phyloP scores from a whole-genome alignment of 164 flowering plant genomes.

The Malania oleifera region DNA sequence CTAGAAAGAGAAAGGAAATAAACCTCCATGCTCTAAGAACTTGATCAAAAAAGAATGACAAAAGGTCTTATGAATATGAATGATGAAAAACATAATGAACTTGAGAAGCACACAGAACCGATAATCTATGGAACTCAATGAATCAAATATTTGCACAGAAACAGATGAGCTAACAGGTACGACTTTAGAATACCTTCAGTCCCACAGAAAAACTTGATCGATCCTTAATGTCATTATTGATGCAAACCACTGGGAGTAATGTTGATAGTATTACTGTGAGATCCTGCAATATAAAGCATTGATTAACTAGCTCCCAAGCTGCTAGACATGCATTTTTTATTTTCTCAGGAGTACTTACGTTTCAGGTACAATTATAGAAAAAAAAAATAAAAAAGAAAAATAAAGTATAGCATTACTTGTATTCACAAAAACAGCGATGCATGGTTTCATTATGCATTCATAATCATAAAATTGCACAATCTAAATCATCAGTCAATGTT shows the following conservation, averaged over 20 bases:
- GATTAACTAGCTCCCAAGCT: not conserved
- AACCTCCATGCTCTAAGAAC: too few species aligned
- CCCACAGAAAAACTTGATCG: conserved; percentile 61
- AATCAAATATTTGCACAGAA: not conserved
- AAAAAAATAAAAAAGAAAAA: not conserved
- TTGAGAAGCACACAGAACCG: not conserved
- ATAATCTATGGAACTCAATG: not conserved
- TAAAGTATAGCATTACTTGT: not conserved
- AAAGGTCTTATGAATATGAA: too few species aligned
- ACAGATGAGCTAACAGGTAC: too few species aligned
- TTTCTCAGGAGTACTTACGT: not conserved
- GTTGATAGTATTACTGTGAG: conserved; percentile 66
- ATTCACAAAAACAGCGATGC: too few species aligned
- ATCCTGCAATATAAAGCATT: conserved; percentile 47
- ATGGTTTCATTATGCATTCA: too few species aligned
- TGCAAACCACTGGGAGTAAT: conserved; percentile 77
- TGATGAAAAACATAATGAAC: not conserved
- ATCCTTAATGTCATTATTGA: conserved; percentile 54
- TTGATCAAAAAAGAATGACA: too few species aligned
- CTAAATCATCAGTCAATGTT: too few species aligned
- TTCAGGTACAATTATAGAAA: not conserved
- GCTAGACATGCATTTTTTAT: too few species aligned
- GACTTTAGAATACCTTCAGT: conserved; percentile 52
- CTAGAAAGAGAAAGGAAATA: too few species aligned
- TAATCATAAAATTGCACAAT: too few species aligned